Conservation (phyloP, 768 basidiomycete species). For the Leucogyrophana mollusca region DNA sequence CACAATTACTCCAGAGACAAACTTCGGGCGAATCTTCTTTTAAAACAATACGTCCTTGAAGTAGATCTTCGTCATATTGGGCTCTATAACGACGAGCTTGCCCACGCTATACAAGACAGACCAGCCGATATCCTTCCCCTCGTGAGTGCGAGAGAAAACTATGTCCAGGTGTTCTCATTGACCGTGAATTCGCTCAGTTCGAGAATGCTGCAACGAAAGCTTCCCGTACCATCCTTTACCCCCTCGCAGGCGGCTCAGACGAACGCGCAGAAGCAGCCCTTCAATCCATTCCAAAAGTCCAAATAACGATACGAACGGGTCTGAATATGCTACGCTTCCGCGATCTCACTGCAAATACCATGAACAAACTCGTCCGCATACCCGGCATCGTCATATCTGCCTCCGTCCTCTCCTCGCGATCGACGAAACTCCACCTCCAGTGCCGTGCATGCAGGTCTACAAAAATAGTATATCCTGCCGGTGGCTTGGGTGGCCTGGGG, state of each 20-base stretch:
- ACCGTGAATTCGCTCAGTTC: conserved; percentile 51
- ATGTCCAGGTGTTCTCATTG: background rate
- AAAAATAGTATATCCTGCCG: conserved; percentile 73
- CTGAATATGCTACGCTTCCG: conserved; percentile 93
- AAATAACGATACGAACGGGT: conserved; percentile 86
- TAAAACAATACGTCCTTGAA: conserved; percentile 86
- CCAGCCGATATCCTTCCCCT: conserved; percentile 89
- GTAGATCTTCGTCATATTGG: conserved; percentile 78
- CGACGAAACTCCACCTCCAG: conserved; percentile 88
- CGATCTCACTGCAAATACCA: conserved; percentile 88
- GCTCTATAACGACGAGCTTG: conserved; percentile 92
- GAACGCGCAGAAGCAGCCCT: conserved; percentile 46
- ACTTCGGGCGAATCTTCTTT: conserved; percentile 81
- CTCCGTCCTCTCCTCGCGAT: conserved; percentile 88
- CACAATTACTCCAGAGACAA: conserved; percentile 59
- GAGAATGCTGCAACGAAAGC: conserved; percentile 88
- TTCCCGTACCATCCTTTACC: conserved; percentile 81
- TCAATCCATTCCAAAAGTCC: conserved; percentile 65
- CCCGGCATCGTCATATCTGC: conserved; percentile 99
- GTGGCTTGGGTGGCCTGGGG: conserved; percentile 84
- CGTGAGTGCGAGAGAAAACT: conserved; percentile 42
- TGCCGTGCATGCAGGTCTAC: conserved; percentile 87
- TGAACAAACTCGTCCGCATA: conserved; percentile 94
- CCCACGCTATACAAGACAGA: conserved; percentile 83
- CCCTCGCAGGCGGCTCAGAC: conserved; percentile 56